Evolutionary conservation across 495 filamentous ascomycete genomes (phyloP), one percentile per base, ranked within the genome.

Genomic region (Tuber brumale): DNA sequence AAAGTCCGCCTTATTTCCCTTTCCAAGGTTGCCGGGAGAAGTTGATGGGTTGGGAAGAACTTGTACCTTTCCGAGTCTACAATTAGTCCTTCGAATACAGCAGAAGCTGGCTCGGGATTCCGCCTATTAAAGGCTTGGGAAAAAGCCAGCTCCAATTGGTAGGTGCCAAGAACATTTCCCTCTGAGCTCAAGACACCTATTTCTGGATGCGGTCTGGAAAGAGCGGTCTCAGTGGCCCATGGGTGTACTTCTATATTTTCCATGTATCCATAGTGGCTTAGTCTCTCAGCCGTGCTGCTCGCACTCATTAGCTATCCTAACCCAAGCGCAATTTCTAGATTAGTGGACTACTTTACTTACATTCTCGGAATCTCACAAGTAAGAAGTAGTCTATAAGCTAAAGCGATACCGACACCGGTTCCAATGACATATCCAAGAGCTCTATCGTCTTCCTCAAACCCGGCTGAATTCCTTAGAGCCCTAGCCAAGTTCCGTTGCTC

Each of bases 251-350:
- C 74, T 10, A 76, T 41, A 1, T 27, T 21, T n/a, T 76, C 70
- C 51, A 72, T 79, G 12, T 79, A 80, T 31, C 76, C 78, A 35
- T 80, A 80, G 44, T 80, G 78, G 23, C 45, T 71, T 23, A 80
- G 77, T n/a, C 78, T 80, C 69, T 80, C 78, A 19, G 57, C 78
- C 6, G 72, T 48, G 43, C 78, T 80, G 19, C 41, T 69, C 31
- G 31, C 37, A 27, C 31, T 10, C 27, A 19, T 66, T 66, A 66
- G 14, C 14, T 27, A 66, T 18, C 31, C 14, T 35, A 35, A 35
- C 57, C 57, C 27, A 31, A 66, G 18, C 57, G 1, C 4, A 35
- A 57, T 35, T 35, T 35, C 31, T 31, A 27, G 57, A 35, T 19
- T 18, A 18, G 57, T 61, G 14, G 16, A 27, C 1, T 66, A 66